Evolutionary conservation across 345 rosid genomes (phyloP), one percentile per base, ranked within the genome.

Genomic region (Conringia planisiliqua): DNA sequence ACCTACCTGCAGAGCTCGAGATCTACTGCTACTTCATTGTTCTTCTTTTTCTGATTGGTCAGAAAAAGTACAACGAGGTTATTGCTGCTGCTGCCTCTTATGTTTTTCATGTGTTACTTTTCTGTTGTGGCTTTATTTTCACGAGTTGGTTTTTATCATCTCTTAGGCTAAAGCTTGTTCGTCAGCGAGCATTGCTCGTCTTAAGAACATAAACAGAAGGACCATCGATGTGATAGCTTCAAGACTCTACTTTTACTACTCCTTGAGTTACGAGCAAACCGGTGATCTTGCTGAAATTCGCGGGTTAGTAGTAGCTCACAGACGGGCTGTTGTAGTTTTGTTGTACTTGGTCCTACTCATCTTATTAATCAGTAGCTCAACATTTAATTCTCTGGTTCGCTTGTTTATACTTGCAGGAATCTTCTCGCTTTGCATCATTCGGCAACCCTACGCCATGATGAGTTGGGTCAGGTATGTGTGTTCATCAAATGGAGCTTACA

Each of bases 121-220:
- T 22, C 24, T 22, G 24, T 22, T 22, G 24, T 22, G n/a, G n/a
- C n/a, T n/a, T n/a, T 22, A 22, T 1, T 22, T 22, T 22, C 1
- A 22, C 2, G 24, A 22, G 24, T 22, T 22, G 24, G 1, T 22
- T 22, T 22, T 62, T 66, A 33, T 35, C 46, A 32, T 80, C 7
- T 86, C 24, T 58, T 75, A 91, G 99, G 97, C 97, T 38, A 95
- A 95, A 85, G 89, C 85, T 77, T 94, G 97, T 78, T 85, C 97
- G 44, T 83, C 93, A 2, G 89, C 92, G 7, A 87, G 97, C 83
- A 85, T 95, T 71, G 80, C 76, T 56, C 85, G 92, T 52, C 83
- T 90, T 76, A 89, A 86, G 85, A 90, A 77, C 48, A 51, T 95
- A 38, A 87, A 92, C 82, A 78, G 88, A 78, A 87, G 96, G 80